Percentiles rank a stretch among this genome's conserved stretches.
These are phyloP conservation scores for Diversispora eburnea DNA, from an alignment of 192 early-diverging fungal species.

Conservation along the genomic window DNA sequence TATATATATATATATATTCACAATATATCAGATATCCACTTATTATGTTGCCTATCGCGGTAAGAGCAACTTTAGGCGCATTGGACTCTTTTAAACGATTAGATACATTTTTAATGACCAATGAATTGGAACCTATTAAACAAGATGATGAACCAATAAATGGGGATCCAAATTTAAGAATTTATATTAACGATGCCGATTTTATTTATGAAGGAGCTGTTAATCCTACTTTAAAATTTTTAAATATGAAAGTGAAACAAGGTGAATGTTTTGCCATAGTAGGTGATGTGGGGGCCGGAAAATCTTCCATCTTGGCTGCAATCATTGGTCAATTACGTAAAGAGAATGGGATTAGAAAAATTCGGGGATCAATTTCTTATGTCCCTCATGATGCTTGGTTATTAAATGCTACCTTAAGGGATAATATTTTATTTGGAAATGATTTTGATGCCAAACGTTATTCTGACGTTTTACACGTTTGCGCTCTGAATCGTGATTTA, in stretches of 20 bases:
- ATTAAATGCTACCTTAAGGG: conserved; percentile 65
- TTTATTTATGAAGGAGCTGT: conserved; percentile 54
- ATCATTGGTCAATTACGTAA: conserved; percentile 65
- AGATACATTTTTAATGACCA: conserved; percentile 54
- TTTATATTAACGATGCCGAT: conserved; percentile 54
- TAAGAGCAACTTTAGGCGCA: conserved; percentile 54
- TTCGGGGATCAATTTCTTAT: conserved; percentile 60
- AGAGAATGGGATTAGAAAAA: conserved; percentile 42
- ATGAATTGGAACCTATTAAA: conserved; percentile 55
- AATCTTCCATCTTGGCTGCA: conserved; percentile 64
- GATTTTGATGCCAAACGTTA: conserved; percentile 53
- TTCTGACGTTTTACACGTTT: conserved; percentile 56
- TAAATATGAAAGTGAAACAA: conserved; percentile 50
- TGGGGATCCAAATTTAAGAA: conserved; percentile 35
- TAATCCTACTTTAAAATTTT: conserved; percentile 39
- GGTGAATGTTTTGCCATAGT: conserved; percentile 62
- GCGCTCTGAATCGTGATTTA: conserved; percentile 64
- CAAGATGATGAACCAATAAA: conserved; percentile 30
- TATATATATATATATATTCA: too few species aligned
- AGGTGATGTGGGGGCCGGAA: conserved; percentile 63
- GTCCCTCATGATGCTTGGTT: conserved; percentile 70
- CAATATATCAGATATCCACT: conserved; percentile 55
- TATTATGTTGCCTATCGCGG: conserved; percentile 60
- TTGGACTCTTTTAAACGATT: conserved; percentile 54
- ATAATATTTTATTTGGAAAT: conserved; percentile 79